A percentile compares a stretch with the other conserved stretches of the same genome.
These are phyloP conservation scores for Solioccasus polychromus DNA, from an alignment of 768 basidiomycete genomes.

Conservation along the genomic window DNA sequence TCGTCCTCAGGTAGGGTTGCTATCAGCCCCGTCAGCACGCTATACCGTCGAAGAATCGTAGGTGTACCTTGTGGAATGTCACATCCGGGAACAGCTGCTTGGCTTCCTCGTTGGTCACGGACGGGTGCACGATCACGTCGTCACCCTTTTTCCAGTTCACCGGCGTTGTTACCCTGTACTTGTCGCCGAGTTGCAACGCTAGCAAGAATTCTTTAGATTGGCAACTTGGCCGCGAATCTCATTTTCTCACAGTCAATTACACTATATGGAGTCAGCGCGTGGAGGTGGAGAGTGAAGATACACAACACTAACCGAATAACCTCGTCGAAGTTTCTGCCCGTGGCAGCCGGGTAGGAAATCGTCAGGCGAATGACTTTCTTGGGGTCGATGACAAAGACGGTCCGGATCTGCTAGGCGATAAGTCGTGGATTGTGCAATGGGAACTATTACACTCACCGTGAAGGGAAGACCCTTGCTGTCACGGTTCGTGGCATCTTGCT, in stretches of 20 bases:
- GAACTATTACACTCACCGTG: slow-evolving; percentile 50
- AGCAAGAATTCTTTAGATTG: slow-evolving; percentile 9
- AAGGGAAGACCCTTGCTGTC: slow-evolving; percentile 89
- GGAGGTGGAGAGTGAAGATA: neutral
- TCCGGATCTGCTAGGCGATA: slow-evolving; percentile 63
- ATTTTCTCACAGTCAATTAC: slow-evolving; percentile 70
- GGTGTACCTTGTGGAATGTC: slow-evolving; percentile 71
- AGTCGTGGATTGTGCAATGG: neutral
- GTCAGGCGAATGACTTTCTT: slow-evolving; percentile 92
- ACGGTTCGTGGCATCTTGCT: slow-evolving; percentile 89
- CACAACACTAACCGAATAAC: slow-evolving; percentile 48
- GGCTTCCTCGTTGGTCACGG: slow-evolving; percentile 83
- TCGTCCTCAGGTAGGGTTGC: slow-evolving; percentile 88
- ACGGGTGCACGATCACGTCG: slow-evolving; percentile 89
- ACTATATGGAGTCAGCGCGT: slow-evolving; percentile 29
- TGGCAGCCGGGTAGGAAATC: slow-evolving; percentile 90
- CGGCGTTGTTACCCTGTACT: slow-evolving; percentile 80
- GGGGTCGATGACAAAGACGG: slow-evolving; percentile 97
- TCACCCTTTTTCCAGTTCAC: slow-evolving; percentile 96
- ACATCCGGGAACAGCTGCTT: slow-evolving; percentile 86
- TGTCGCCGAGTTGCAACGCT: slow-evolving; percentile 89
- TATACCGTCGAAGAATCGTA: neutral
- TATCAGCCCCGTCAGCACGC: slow-evolving; percentile 4
- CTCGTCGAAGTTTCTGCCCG: slow-evolving; percentile 90
- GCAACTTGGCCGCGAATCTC: slow-evolving; percentile 32